Percentiles rank a stretch among this genome's conserved stretches.
phyloP scores from a whole-genome alignment of 495 filamentous ascomycete genomes.

The Aspergillus homomorphus region DNA sequence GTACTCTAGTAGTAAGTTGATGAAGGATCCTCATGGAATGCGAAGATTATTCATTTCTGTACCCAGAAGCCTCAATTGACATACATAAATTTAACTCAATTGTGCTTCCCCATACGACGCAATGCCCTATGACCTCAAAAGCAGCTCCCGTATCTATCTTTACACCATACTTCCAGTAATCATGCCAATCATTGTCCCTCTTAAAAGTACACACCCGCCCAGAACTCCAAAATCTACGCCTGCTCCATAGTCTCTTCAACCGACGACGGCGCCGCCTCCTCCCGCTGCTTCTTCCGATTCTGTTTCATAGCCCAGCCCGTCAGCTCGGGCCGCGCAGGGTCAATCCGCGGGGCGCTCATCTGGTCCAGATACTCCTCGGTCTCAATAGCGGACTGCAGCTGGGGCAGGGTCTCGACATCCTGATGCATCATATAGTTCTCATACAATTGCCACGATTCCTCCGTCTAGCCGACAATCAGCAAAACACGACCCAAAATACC shows the following conservation, averaged over 20 bases:
- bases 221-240: slow-evolving; percentile 6
- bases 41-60: too few species aligned
- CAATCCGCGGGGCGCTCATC: slow-evolving; percentile 61
- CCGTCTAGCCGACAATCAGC: slow-evolving; percentile 40
- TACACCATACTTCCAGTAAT: too few species aligned
- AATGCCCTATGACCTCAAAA: too few species aligned
- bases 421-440: slow-evolving; percentile 59
- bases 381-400: slow-evolving; percentile 52
- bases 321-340: slow-evolving; percentile 48
- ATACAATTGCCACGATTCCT: slow-evolving; percentile 60
- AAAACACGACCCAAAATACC: slow-evolving; percentile 1
- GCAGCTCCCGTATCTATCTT: too few species aligned
- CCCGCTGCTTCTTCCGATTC: slow-evolving; percentile 38
- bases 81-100: too few species aligned
- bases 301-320: slow-evolving; percentile 52
- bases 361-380: slow-evolving; percentile 60
- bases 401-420: slow-evolving; percentile 44
- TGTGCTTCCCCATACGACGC: too few species aligned
- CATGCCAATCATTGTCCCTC: slow-evolving; percentile 2
- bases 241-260: slow-evolving; percentile 26
- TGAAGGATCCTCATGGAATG: too few species aligned
- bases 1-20: too few species aligned
- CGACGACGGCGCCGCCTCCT: slow-evolving; percentile 14
- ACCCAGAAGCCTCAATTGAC: too few species aligned
- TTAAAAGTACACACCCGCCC: neutral